Conservation (phyloP, 2,329 filamentous ascomycete genomes). For the Sclerotinia trifoliorum region DNA sequence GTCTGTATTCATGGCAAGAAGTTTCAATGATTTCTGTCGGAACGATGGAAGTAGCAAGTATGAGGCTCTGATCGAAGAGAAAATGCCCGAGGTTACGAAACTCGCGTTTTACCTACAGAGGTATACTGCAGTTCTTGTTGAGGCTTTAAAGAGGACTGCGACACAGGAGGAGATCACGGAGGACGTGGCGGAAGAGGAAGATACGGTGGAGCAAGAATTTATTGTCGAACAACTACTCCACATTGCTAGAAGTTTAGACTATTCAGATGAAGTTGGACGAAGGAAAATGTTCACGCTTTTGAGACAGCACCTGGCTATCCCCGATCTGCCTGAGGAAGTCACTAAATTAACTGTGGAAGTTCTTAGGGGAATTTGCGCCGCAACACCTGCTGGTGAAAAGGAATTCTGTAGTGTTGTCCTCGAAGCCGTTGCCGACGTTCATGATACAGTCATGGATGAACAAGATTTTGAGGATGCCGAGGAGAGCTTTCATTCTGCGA, state of each 20-base stretch:
- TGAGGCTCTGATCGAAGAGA: constrained; percentile 78
- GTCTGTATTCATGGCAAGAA: constrained; percentile 84
- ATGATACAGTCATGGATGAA: constrained; percentile 84
- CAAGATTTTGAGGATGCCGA: constrained; percentile 57
- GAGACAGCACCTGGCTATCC: constrained; percentile 78
- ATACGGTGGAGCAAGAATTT: constrained; percentile 88
- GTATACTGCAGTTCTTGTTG: constrained; percentile 69
- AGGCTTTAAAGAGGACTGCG: constrained; percentile 59
- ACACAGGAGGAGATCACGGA: constrained; percentile 51
- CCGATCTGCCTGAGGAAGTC: constrained; percentile 86
- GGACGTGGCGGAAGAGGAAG: constrained; percentile 67
- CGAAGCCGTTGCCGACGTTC: constrained; percentile 93
- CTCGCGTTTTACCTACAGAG: constrained; percentile 83
- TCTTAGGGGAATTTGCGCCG: constrained; percentile 78
- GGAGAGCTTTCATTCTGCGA: constrained; percentile 91
- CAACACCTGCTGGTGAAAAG: constrained; percentile 68
- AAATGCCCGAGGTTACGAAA: constrained; percentile 90
- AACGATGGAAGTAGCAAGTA: constrained; percentile 71
- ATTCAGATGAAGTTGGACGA: constrained; percentile 94
- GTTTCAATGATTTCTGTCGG: constrained; percentile 91
- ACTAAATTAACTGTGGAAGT: constrained; percentile 85
- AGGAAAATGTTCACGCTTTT: constrained; percentile 94
- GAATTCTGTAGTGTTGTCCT: constrained; percentile 84
- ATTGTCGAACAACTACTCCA: constrained; percentile 93
- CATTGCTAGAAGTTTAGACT: constrained; percentile 88